Conservation (phyloP, 2,329 filamentous ascomycete genomes). For the Sarocladium oryzae region DNA sequence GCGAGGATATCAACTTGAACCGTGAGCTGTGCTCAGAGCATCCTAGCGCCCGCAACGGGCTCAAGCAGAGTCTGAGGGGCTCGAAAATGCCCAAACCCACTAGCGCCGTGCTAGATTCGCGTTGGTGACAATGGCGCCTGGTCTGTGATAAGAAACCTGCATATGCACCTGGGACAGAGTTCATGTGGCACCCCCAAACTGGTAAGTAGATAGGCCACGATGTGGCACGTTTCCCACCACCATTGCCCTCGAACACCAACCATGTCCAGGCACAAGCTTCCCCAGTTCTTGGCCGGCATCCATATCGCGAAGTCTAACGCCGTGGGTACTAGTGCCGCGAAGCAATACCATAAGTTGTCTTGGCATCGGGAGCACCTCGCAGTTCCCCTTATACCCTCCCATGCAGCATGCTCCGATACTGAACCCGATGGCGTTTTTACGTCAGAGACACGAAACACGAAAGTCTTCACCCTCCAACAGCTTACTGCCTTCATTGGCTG, state of each 20-base stretch:
- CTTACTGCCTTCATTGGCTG: neutral
- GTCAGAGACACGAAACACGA: no score
- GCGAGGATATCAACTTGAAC: no score
- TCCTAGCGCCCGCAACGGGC: no score
- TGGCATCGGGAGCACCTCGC: no score
- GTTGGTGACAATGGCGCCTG: neutral
- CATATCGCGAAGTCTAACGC: no score
- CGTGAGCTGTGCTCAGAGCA: no score
- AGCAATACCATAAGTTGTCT: no score
- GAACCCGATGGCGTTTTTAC: no score
- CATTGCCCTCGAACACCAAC: neutral
- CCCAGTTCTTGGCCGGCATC: neutral
- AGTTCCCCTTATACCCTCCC: neutral
- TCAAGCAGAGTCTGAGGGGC: no score
- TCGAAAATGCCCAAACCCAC: no score
- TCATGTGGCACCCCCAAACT: neutral
- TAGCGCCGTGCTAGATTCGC: neutral
- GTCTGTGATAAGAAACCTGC: neutral
- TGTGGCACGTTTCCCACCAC: neutral
- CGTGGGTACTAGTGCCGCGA: no score
- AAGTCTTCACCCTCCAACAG: neutral
- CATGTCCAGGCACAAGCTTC: neutral
- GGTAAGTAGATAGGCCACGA: neutral
- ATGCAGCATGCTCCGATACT: neutral
- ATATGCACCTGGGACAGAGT: neutral